Conservation (phyloP, 2,329 filamentous ascomycete species). For the Fusarium sp. region DNA sequence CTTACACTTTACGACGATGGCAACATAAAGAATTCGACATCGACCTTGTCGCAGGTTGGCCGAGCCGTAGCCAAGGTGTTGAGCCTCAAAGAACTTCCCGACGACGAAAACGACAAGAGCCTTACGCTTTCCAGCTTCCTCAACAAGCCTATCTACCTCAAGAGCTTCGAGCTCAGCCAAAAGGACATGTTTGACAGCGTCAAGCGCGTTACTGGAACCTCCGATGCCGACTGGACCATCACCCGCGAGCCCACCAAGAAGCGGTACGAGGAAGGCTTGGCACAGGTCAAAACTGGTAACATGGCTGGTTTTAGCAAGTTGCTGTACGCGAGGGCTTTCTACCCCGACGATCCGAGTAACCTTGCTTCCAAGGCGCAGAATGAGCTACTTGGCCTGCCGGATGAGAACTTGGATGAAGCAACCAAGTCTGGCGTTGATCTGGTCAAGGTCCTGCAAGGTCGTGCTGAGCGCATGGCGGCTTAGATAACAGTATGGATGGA, state of each 20-base stretch:
- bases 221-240: constrained; percentile 72
- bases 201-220: constrained; percentile 70
- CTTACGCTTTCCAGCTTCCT: constrained; percentile 55
- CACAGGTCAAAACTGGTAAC: constrained; percentile 59
- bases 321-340: constrained; percentile 69
- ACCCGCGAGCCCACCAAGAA: constrained; percentile 60
- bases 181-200: constrained; percentile 73
- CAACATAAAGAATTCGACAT: constrained; percentile 55
- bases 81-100: constrained; percentile 61
- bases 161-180: constrained; percentile 71
- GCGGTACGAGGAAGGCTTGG: constrained; percentile 63
- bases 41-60: constrained; percentile 70
- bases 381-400: constrained; percentile 64
- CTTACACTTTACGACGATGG: constrained; percentile 65
- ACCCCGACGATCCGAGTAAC: constrained; percentile 49
- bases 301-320: constrained; percentile 60
- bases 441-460: constrained; percentile 49
- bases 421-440: constrained; percentile 64
- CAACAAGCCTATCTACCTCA: constrained; percentile 66
- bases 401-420: constrained; percentile 68
- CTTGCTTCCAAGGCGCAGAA: constrained; percentile 61
- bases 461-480: constrained; percentile 35
- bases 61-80: constrained; percentile 66
- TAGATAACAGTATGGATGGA: not conserved
- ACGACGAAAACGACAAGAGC: constrained; percentile 50